Evolutionary conservation across 371 early-diverging fungal species (phyloP), one percentile per base, ranked within the genome.

Genomic region (Haplosporangium sp.): DNA sequence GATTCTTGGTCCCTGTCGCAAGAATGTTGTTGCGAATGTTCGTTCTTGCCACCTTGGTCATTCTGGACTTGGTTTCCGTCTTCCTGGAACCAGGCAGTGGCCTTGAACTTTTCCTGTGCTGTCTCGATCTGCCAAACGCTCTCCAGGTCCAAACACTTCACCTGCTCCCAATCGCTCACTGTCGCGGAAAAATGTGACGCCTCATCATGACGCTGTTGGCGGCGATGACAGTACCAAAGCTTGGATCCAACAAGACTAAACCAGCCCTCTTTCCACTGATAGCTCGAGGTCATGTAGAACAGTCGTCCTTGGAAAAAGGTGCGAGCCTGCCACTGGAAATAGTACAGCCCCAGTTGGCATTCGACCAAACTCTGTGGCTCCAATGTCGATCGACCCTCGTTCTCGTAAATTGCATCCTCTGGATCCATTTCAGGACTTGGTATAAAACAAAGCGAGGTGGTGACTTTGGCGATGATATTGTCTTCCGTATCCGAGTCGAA

Each of bases 341-440:
- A 75, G 7, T 45, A 11, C n/a, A 69, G 46, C 3, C 69, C 75
- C 1, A 52, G 43, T 13, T 65, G 66, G 21, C 75, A 75, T 2
- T 75, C 75, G 10, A 52, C 61, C 46, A 75, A 36, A 11, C 58
- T 75, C 57, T 69, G 69, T 1, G 75, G 75, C 23, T 75, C 75
- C 0, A 43, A 18, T 11, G 65, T 63, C 13, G 53, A 16, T 11
- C 23, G 51, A 4, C 54, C 36, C 14, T 56, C 54, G 5, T 75
- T 62, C 37, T 62, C 75, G 54, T 48, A 67, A 23, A 74, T 56
- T 0, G 62, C 69, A 36, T 64, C 62, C 29, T 75, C 75, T 10
- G 70, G 63, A 14, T 75, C 75, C 75, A 69, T 58, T 13, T 51
- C 58, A 0, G 64, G 69, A 2, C 75, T 69, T 6, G 75, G 75